Evolutionary conservation across 2,329 filamentous ascomycete species (phyloP).

Genomic region (Botrytis elliptica): DNA sequence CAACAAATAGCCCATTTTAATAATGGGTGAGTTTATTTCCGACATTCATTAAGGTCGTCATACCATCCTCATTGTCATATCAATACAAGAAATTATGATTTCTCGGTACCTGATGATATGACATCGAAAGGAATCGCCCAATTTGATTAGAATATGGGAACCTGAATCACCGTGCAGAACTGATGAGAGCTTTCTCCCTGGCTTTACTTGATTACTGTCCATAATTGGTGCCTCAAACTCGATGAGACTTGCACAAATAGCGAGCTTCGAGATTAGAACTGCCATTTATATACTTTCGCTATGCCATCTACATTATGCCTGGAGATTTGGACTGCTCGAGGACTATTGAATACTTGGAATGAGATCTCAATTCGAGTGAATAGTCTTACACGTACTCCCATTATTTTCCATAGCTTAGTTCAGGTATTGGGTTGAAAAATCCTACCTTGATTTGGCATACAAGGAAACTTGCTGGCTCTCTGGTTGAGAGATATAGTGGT

Average conservation of each 20-base stretch:
- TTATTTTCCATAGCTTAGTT: neutral
- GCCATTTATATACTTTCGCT: neutral
- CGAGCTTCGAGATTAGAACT: neutral
- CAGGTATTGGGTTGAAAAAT: neutral
- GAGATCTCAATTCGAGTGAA: neutral
- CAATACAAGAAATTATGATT: neutral
- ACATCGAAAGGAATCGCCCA: neutral
- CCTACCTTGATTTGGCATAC: neutral
- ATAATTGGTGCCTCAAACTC: fast-evolving
- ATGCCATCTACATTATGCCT: neutral
- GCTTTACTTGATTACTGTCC: neutral
- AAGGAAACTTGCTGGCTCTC: neutral
- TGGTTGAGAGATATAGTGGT: neutral
- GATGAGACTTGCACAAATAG: neutral
- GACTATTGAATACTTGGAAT: neutral
- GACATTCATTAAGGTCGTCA: neutral
- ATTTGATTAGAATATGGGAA: neutral
- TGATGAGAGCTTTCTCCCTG: neutral
- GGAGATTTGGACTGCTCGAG: neutral
- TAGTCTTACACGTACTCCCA: neutral
- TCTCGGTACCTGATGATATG: neutral
- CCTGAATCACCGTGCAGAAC: neutral
- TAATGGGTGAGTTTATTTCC: neutral
- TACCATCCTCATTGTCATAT: neutral
- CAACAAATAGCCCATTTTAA: neutral